Evolutionary conservation across 352 stramenopile genomes (phyloP), one percentile per base, ranked within the genome.

Genomic region (Globisporangium solare): DNA sequence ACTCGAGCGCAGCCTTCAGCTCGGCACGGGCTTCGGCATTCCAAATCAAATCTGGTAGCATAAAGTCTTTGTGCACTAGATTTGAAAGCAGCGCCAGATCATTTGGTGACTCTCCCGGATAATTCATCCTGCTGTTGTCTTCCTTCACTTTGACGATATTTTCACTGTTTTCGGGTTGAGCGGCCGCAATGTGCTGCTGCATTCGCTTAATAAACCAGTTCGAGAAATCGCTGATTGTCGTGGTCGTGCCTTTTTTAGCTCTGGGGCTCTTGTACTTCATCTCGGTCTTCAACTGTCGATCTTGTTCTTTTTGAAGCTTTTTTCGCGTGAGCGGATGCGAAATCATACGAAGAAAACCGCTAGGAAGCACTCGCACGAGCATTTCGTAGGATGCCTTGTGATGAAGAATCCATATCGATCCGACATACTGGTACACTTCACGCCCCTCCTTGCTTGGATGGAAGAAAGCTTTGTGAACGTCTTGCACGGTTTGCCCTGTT

Each of bases 31-130:
- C 83, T 21, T 66, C 42, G 14, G 79, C 66, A 40, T 90, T 87
- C 84, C 84, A 94, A 37, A 94, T 87, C 35, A 92, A 65, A 45
- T 94, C 84, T 6, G 83, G 84, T 2, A 92, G 72, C 41, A 86
- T 60, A 32, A 89, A 92, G 55, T 89, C 79, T 21, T 84, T 85
- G 14, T 79, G 60, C 1, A 94, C 48, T 56, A 94, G 68, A 54
- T 75, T 69, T 18, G 71, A 75, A n/a, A 94, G 40, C 6, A 92
- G 56, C 22, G 66, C 73, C 27, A 94, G 71, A 54, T 94, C 82
- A 8, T 68, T 73, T 10, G 76, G 64, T 24, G 78, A 89, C 68
- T 94, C 84, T 8, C 82, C 81, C 42, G 65, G 63, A 51, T 94
- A 94, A 58, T 92, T 94, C 49, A 78, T 68, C 17, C 71, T 72